These are phyloP conservation scores for Onygenales sp. DNA, from an alignment of 2,329 filamentous ascomycete genomes.

Conservation along the genomic window DNA sequence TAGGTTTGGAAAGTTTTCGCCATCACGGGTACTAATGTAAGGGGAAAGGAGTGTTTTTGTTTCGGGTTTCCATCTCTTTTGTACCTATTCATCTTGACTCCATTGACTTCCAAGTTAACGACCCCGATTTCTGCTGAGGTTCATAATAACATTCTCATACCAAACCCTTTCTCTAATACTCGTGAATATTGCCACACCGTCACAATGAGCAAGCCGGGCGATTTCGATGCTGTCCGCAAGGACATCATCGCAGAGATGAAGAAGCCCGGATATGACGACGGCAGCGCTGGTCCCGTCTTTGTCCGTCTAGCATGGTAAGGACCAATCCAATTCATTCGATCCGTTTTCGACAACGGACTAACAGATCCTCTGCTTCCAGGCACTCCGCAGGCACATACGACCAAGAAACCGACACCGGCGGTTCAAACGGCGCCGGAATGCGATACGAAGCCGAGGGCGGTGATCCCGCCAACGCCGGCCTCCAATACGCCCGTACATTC, in stretches of 20 bases:
- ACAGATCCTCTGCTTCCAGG: conserved; percentile 25
- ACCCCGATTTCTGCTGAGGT: too few relatives aligned
- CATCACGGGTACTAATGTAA: too few relatives aligned
- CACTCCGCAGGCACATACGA: conserved; percentile 58
- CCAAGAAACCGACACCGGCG: conserved; percentile 49
- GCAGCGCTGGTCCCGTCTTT: conserved; percentile 53
- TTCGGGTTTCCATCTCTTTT: too few relatives aligned
- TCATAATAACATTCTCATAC: neutral
- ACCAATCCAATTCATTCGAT: neutral
- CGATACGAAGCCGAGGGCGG: conserved; percentile 55
- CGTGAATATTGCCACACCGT: conserved; percentile 10
- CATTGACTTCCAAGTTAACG: too few relatives aligned
- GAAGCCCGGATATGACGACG: conserved; percentile 57
- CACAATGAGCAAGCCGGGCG: conserved; percentile 27
- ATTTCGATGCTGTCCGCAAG: conserved; percentile 42
- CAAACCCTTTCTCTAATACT: conserved; percentile 8
- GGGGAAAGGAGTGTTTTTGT: too few relatives aligned
- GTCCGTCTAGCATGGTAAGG: conserved; percentile 53
- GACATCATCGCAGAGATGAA: conserved; percentile 46
- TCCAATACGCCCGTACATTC: conserved; percentile 55
- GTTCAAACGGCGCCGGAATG: conserved; percentile 58
- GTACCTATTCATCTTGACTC: too few relatives aligned
- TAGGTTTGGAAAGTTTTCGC: too few relatives aligned
- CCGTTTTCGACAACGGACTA: conserved; percentile 4
- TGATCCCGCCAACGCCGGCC: conserved; percentile 55